Evolutionary conservation across 2,329 filamentous ascomycete species (phyloP), one percentile per base, ranked within the genome.

Genomic region (Fusarium brachygibbosum): DNA sequence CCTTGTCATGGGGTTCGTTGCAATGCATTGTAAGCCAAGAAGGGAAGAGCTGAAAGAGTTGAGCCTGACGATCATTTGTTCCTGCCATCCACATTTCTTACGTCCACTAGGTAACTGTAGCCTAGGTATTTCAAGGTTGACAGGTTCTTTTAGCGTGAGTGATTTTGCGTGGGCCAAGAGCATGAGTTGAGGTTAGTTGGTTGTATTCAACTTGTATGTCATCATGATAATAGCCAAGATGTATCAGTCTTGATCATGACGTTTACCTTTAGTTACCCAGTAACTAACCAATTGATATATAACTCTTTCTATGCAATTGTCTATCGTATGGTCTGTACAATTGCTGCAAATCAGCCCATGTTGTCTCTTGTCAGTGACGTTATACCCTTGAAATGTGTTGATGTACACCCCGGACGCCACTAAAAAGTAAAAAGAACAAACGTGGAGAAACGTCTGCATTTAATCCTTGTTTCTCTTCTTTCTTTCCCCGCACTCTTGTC

Each of bases 401-500:
- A 29, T 25, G 29, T 29, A 9, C 28, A 31, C 58, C 67, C 64
- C 64, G 50, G 70, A 73, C 70, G 61, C 68, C 64, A 60, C 68
- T 34, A 40, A 48, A 62, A 54, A 42, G 35, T 44, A 63, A 31
- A 56, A 21, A 38, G 23, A 29, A 14, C 56, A 61, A 71, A 60
- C 61, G 51, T 64, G 66, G 69, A 59, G 69, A 72, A 71, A 58
- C 51, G 21, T 48, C 52, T 56, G 32, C 53, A 41, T 29, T 45
- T 56, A 51, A 68, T 70, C 54, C 63, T 28, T 58, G 60, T 61
- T 56, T 63, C 37, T 50, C 17, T 45, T 42, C 19, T 32, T 53
- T 14, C 13, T 21, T 51, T 55, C 46, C 72, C 72, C 72, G 72
- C 72, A 74, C 59, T 73, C 44, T 56, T 44, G 34, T 61, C 58